Evolutionary conservation across 768 basidiomycete species (phyloP), one percentile per base, ranked within the genome.

Genomic region (Macrocybe gigantea): DNA sequence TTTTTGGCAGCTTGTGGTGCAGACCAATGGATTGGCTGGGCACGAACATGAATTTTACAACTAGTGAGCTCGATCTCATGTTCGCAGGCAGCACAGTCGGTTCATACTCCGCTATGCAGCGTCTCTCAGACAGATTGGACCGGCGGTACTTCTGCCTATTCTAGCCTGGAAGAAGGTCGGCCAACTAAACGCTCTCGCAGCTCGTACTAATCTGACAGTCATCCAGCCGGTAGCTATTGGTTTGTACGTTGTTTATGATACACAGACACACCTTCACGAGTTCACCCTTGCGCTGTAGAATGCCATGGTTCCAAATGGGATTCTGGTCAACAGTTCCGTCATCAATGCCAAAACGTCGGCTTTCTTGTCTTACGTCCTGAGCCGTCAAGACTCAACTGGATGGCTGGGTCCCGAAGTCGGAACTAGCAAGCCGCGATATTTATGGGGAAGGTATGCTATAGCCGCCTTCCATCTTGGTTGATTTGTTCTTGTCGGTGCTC

Each of bases 331-430:
- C 53, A 69, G 71, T 44, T 50, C 71, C 4, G 74, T 60, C 1
- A 75, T 78, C 56, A 70, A 73, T 44, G 59, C 64, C 5, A 74
- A 73, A 53, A 75, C 75, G 0, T 69, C 70, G 10, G 63, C 65
- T 12, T 79, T 79, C 56, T 60, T 80, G 29, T 63, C 70, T 41
- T 78, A 78, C 50, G 77, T 79, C 6, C 53, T 80, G 11, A 65
- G 63, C 45, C 70, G 77, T 47, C 78, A 79, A 55, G 76, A 77
- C 52, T 67, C 69, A 4, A 72, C 74, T 6, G 78, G 78, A 3
- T 79, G 78, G 78, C 63, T 80, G 29, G 78, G 78, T 3, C 77
- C 78, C 4, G 78, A 78, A 51, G 75, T 75, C 12, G 69, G 69
- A 46, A 78, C 75, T 7, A 71, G 61, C 33, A 78, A 78, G 53